Evolutionary conservation across 768 basidiomycete species (phyloP).

Genomic region (Termitomyces sp.): DNA sequence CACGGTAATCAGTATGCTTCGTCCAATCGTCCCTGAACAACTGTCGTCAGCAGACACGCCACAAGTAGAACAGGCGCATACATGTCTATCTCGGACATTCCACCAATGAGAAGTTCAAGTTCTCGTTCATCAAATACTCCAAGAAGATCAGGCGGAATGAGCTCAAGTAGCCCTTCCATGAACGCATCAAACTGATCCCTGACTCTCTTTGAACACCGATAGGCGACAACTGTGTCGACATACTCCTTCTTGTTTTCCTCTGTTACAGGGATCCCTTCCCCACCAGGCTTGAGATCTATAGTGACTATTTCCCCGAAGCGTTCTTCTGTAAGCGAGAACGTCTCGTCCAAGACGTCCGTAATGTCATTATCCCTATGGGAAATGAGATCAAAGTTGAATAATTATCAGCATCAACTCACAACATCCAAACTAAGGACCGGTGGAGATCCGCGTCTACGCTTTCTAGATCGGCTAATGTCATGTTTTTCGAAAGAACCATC

Average conservation of each 20-base stretch:
- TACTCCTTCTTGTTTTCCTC: constrained; percentile 77
- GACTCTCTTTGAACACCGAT: constrained; percentile 78
- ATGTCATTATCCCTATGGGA: constrained; percentile 68
- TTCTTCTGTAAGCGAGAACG: constrained; percentile 66
- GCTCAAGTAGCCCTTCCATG: constrained; percentile 76
- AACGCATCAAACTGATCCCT: constrained; percentile 83
- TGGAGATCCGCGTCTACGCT: constrained; percentile 65
- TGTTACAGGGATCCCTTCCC: constrained; percentile 56
- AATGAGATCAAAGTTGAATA: neutral
- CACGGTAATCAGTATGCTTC: constrained; percentile 90
- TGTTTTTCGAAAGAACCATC: constrained; percentile 60
- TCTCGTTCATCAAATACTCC: constrained; percentile 91
- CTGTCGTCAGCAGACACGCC: neutral
- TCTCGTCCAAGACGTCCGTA: constrained; percentile 68
- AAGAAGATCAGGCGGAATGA: constrained; percentile 79
- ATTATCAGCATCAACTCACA: constrained; percentile 37
- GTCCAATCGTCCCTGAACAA: constrained; percentile 77
- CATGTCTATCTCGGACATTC: constrained; percentile 91
- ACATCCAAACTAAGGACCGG: constrained; percentile 68
- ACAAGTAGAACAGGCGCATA: constrained; percentile 25
- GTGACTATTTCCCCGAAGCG: constrained; percentile 69
- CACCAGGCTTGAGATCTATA: constrained; percentile 60
- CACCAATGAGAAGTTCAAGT: constrained; percentile 84
- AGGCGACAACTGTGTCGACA: constrained; percentile 71
- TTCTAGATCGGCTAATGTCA: constrained; percentile 60